Evolutionary conservation across 192 early-diverging fungal species (phyloP), one percentile per base, ranked within the genome.

Genomic region (Umbelopsis sp.): DNA sequence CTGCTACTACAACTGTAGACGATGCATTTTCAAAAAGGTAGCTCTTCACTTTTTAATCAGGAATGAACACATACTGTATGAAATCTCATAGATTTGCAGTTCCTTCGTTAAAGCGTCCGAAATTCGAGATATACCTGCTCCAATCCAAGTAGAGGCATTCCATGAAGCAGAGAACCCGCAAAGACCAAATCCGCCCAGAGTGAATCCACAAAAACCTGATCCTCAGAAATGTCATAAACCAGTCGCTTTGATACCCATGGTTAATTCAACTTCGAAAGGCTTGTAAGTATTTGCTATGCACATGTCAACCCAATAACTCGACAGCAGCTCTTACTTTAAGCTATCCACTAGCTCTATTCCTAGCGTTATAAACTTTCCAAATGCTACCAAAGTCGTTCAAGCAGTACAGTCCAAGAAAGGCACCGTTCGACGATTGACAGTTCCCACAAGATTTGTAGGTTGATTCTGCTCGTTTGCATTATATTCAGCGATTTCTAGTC

Each of bases 391-490:
- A 14, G n/a, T 32, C 3, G 12, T 65, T 11, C 36, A 14, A 12
- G 70, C 45, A 1, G 0, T 68, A 10, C 78, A 79, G 36, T 34
- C 76, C 0, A 77, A 74, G 10, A 81, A 82, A 36, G 69, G 73
- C 26, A 70, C 78, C 11, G 66, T 72, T 20, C 66, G 83, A 47
- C 76, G 70, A 22, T 65, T 80, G 67, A 45, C 69, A 12, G 65
- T 84, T 1, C 78, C 78, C 4, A 45, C 74, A 7, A 44, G 76
- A 53, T 84, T 84, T 49, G 74, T 76, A 68, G 67, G 74, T 53
- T 2, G 1, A 34, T 24, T 47, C 45, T 24, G 16, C n/a, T 65
- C 1, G 24, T 34, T 59, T 34, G 20, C 21, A 34, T 24, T 11
- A 16, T 31, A 20, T 17, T 4, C 9, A 49, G 5, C 56, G 16